A percentile compares a stretch with the other conserved stretches of the same genome.
phyloP scores from a whole-genome alignment of 176 grass and related monocot genomes.

The Musa troglodytarum region DNA sequence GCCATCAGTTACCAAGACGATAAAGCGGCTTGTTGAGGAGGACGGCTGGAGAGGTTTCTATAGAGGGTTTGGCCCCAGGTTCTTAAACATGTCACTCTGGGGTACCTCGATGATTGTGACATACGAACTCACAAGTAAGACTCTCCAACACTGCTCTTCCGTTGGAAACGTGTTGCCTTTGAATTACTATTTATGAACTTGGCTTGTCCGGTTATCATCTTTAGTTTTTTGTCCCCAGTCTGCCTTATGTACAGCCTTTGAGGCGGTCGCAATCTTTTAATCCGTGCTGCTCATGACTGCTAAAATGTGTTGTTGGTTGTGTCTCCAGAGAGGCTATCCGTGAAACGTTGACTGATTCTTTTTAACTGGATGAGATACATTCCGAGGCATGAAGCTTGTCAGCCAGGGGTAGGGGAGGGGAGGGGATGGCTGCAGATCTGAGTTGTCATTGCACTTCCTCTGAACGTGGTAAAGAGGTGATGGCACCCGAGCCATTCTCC shows the following conservation, averaged over 20 bases:
- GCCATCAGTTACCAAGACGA: slow-evolving; percentile 70
- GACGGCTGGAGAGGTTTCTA: slow-evolving; percentile 92
- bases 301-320: too few species aligned
- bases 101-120: slow-evolving; percentile 99
- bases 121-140: slow-evolving; percentile 92
- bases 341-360: too few species aligned
- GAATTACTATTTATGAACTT: not conserved
- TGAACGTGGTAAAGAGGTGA: too few species aligned
- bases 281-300: too few species aligned
- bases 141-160: not conserved
- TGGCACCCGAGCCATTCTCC: too few species aligned
- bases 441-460: too few species aligned
- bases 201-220: not conserved
- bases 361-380: too few species aligned
- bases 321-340: too few species aligned
- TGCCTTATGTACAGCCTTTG: too few species aligned
- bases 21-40: slow-evolving; percentile 54
- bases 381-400: too few species aligned
- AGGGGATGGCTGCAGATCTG: too few species aligned
- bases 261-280: not conserved
- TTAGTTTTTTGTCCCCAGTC: not conserved
- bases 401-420: too few species aligned
- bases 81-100: slow-evolving; percentile 97
- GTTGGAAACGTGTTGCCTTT: not conserved
- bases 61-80: slow-evolving; percentile 81